Evolutionary conservation across 2,329 filamentous ascomycete genomes (phyloP).

Genomic region (Pyrenochaeta sp.): DNA sequence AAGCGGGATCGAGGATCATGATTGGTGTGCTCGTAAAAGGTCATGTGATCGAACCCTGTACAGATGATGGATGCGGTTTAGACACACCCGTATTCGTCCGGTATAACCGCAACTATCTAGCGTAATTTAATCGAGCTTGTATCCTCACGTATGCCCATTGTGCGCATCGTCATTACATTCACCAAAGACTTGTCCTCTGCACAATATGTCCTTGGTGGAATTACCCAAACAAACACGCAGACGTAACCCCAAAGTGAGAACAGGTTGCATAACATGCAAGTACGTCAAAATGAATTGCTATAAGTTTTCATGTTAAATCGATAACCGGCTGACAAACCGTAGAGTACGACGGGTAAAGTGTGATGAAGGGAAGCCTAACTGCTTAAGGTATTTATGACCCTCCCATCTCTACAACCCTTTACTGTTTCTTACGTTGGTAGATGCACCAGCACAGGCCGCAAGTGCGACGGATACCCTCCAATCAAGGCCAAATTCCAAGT

Average conservation of each 20-base stretch:
- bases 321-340: constrained; percentile 3
- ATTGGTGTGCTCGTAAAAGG: constrained; percentile 21
- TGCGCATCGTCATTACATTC: not conserved
- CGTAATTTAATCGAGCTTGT: not conserved
- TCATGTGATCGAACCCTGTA: constrained; percentile 6
- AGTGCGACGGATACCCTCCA: constrained; percentile 38
- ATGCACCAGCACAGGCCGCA: constrained; percentile 41
- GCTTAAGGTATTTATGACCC: constrained; percentile 22
- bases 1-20: not conserved
- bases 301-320: not conserved
- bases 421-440: constrained; percentile 20
- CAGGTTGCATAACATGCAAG: constrained; percentile 39
- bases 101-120: not conserved
- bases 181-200: not conserved
- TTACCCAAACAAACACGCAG: constrained; percentile 11
- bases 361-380: constrained; percentile 30
- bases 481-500: constrained; percentile 3
- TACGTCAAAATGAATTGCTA: constrained; percentile 7
- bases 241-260: constrained; percentile 31
- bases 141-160: not conserved
- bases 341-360: constrained; percentile 35
- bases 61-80: not conserved
- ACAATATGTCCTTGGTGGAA: constrained; percentile 11
- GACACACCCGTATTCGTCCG: not conserved
- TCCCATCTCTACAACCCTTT: not conserved